Base-by-base conservation (phyloP, 2,329 filamentous ascomycete species). In the Atkinsonella hypoxylon region DNA sequence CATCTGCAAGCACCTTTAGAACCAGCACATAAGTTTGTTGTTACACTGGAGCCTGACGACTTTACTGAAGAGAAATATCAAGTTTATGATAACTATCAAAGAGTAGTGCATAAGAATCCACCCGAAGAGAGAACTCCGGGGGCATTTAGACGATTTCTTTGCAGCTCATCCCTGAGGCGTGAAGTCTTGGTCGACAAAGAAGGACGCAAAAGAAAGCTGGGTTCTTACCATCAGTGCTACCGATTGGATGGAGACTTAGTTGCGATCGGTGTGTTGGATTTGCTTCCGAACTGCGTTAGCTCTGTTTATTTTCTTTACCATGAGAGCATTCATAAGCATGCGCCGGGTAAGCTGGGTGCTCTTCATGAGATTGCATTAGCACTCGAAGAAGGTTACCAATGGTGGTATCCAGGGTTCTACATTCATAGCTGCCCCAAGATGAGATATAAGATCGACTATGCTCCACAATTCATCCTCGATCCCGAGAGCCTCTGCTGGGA, bases 301-400 rank as follows among this genome's bases (percentile, higher is more conserved):
- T 84, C 84, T 4, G 87, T 93, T 11, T 93, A 93, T 67, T 88
- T 93, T 62, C 68, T 93, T 54, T 93, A 93, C 61, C 79, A 90
- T 59, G 81, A 83, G 59, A 85, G 85, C 55, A 80, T 89, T 49
- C 80, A 85, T 57, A 72, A 75, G 51, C 82, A 79, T 67, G 76
- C 76, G 22, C 84, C 87, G 31, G 87, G 87, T 1, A 93, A 91
- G 64, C 67, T 91, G 5, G 82, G 84, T 36, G 87, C 87, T 1
- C 64, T 91, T 54, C 72, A 82, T 54, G 87, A 93, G 65, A 85
- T 87, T 54, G 73, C 81, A 0, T 64, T 93, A 30, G 83, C 87
- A 0, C 67, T 75, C 2, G 86, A 91, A 60, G 72, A 71, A 6
- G 82, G 79, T 0, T 89, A 90, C 58, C 69, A 76, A 42, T 89